Base-by-base conservation (phyloP, 352 stramenopile genomes). In the Globisporangium cylindrosporum region DNA sequence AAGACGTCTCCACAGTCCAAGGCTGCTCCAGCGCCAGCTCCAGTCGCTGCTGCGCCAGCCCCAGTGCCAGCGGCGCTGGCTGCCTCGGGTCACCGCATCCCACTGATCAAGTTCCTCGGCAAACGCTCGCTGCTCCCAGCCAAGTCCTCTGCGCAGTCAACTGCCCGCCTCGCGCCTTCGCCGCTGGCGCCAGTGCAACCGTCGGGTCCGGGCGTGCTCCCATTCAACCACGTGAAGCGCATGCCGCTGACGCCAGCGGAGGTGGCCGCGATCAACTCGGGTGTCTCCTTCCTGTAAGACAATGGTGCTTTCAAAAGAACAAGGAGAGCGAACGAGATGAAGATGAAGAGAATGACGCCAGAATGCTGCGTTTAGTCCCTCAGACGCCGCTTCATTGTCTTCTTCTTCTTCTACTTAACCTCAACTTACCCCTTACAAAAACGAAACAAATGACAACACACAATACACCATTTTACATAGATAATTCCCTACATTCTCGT, bases 181-280 rank as follows among this genome's bases (percentile, higher is more conserved):
- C 57, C 66, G 20, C 58, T 67, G 6, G 70, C 73, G 22, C 69
- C 88, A 8, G 69, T 81, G 49, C 64, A 88, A 51, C 77, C 85
- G 14, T 91, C 84, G 14, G 89, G 83, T 38, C 74, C 76, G 3
- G 67, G 82, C 49, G 87, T 94, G 32, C 72, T 94, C 63, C 76
- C 80, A 46, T 93, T 93, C 70, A 74, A 69, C 56, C 78, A 81
- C 68, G 63, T 74, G 18, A 93, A 91, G 71, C 84, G 84, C 64
- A 68, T 92, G 67, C 80, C 85, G 62, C 71, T 95, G 54, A 88
- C 82, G 49, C 73, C 74, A 14, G 73, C 75, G 32, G 85, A 95
- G 68, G 75, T 93, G 51, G 76, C 82, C 34, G 85, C 87, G 53
- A 95, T 95, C 80, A 95, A 95, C 78, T 90, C 75, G 57, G 87